phyloP scores from a whole-genome alignment of 2,329 filamentous ascomycete genomes.

The Aspergillus alliaceus region DNA sequence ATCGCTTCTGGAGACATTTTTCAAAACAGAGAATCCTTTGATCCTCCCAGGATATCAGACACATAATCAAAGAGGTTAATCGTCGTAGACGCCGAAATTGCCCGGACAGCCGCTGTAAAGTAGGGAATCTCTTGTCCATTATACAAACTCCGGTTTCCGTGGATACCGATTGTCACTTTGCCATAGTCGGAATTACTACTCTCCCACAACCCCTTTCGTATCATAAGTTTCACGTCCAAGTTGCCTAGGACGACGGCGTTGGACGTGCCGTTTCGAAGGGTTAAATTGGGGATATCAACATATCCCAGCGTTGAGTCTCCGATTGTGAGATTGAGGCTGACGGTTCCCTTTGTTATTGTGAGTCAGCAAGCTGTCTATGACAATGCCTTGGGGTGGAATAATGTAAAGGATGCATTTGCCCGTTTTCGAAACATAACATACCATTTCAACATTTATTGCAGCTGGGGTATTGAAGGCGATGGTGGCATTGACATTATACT shows the following conservation, averaged over 20 bases:
- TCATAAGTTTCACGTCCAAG: constrained; percentile 19
- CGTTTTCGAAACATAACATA: neutral
- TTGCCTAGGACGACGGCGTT: constrained; percentile 17
- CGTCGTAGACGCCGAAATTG: constrained; percentile 15
- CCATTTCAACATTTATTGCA: constrained; percentile 23
- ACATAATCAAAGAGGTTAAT: constrained; percentile 25
- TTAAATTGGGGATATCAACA: constrained; percentile 23
- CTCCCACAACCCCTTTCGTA: constrained; percentile 18
- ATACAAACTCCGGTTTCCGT: constrained; percentile 24
- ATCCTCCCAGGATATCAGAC: neutral
- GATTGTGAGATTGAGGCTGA: constrained; percentile 26
- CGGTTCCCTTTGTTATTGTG: constrained; percentile 18
- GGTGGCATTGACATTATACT: constrained; percentile 29
- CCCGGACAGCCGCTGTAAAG: constrained; percentile 23
- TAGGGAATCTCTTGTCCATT: constrained; percentile 29
- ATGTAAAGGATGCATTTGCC: neutral
- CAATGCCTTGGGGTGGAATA: neutral
- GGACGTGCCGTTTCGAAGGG: constrained; percentile 12
- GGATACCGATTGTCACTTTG: constrained; percentile 22
- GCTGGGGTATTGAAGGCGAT: constrained; percentile 22
- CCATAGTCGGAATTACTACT: constrained; percentile 13
- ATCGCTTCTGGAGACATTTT: too few relatives aligned
- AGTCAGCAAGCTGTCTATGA: neutral
- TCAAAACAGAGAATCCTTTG: neutral
- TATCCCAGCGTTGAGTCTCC: constrained; percentile 20